Evolutionary conservation across 495 filamentous ascomycete genomes (phyloP), one percentile per base, ranked within the genome.

Genomic region (Viridothelium virens): DNA sequence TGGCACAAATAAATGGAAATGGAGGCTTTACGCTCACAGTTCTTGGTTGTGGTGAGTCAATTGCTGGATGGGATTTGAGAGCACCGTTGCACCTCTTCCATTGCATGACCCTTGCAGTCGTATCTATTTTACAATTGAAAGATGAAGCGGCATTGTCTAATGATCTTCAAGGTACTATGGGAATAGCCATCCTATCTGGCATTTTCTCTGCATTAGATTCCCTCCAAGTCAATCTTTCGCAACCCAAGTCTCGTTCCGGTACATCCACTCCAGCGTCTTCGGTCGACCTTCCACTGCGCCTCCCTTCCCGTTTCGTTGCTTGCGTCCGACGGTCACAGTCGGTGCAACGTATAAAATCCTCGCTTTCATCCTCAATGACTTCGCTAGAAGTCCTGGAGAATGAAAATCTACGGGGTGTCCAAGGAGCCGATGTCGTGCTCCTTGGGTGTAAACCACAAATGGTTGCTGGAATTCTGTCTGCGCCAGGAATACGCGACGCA

Each of bases 381-480:
- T 68, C 76, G 37, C 69, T 81, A 12, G 71, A 64, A 1, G 72
- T 79, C 31, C 71, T 82, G 63, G 74, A 78, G 38, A 80, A 82
- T 66, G 78, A 85, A 39, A 92, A 92, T 72, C 69, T 91, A 25
- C 66, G 76, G 10, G 84, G 84, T 3, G 82, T 81, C 2, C 71
- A 80, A 64, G 74, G 82, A 66, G 83, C 84, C 33, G 86, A 91
- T 68, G 77, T 91, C 18, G 74, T 94, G 10, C 73, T 95, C 41
- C 80, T 94, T 0, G 84, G 82, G 4, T 93, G 90, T 79, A 94
- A 95, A 74, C 91, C 91, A 2, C 83, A 90, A 70, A 87, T 89
- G 81, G 80, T 87, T 33, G 71, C 80, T 25, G 84, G 84, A 5
- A 82, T 93, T 41, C 79, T 95, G 5, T 75, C 79, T 31, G 86